phyloP scores from a whole-genome alignment of 345 rosid species.

The Camelina hispida region DNA sequence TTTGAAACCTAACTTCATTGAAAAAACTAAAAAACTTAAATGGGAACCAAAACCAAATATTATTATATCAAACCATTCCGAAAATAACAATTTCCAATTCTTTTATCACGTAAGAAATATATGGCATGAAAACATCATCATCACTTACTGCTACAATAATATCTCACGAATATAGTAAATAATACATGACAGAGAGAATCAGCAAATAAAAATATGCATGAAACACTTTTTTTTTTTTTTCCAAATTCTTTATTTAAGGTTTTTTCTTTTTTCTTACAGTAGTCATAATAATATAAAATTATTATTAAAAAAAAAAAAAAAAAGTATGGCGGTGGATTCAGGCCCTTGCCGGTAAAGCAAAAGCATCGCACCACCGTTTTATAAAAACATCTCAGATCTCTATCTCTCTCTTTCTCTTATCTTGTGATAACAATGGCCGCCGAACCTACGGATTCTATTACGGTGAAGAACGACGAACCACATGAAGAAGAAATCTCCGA shows the following conservation, averaged over 20 bases:
- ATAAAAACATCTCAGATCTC: constrained; percentile 8
- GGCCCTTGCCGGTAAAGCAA: background rate
- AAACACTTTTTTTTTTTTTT: background rate
- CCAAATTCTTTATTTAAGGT: background rate
- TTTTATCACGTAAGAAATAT: no score
- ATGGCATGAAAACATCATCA: no score
- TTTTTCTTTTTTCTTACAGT: background rate
- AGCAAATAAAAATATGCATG: no score
- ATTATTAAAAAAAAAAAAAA: background rate
- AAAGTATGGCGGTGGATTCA: background rate
- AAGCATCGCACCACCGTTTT: constrained; percentile 2
- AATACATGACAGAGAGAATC: no score
- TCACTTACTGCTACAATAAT: no score
- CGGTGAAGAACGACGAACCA: constrained; percentile 25
- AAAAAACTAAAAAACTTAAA: no score
- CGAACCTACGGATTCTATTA: constrained; percentile 19
- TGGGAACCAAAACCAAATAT: no score
- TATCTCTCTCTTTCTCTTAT: background rate
- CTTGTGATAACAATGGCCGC: background rate
- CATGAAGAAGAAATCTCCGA: constrained; percentile 61
- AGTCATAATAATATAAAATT: background rate
- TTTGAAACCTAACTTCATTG: no score
- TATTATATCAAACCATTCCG: no score
- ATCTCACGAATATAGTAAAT: no score
- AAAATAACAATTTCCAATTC: no score